These are phyloP conservation scores for Quercus gilva DNA, from an alignment of 306 rosid genomes.

Conservation along the genomic window DNA sequence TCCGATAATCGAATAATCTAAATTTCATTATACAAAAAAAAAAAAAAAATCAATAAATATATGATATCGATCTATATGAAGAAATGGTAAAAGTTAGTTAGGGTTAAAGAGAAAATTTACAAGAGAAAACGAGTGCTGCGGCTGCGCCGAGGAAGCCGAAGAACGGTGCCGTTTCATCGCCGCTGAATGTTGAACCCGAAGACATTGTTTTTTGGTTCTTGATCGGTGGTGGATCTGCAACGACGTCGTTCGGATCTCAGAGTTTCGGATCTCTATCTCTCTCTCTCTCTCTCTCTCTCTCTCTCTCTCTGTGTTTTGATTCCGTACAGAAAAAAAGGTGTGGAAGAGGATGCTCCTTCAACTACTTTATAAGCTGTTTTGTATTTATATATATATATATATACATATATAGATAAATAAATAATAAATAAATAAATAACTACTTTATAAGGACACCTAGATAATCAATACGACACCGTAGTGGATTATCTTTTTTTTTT, in stretches of 20 bases:
- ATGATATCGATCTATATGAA: conserved; percentile 21
- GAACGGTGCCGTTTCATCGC: conserved; percentile 92
- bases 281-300: not conserved
- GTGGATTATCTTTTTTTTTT: too few species aligned
- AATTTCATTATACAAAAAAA: not conserved
- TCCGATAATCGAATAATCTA: not conserved
- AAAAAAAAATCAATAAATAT: not conserved
- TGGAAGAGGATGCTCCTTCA: not conserved
- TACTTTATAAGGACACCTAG: too few species aligned
- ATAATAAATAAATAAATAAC: too few species aligned
- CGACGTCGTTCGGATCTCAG: conserved; percentile 41
- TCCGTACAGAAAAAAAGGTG: conserved; percentile 13
- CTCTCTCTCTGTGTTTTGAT: not conserved
- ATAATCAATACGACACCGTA: too few species aligned
- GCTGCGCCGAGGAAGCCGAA: conserved; percentile 94
- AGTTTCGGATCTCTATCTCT: conserved; percentile 6
- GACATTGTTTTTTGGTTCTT: conserved; percentile 31
- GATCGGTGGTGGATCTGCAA: conserved; percentile 30
- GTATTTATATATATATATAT: not conserved
- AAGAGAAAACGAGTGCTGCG: conserved; percentile 84
- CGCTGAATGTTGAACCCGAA: conserved; percentile 48
- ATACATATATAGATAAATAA: too few species aligned
- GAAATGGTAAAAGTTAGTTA: not conserved
- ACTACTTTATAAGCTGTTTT: not conserved
- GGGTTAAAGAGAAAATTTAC: conserved; percentile 31